Evolutionary conservation across 2,329 filamentous ascomycete species (phyloP).

Genomic region (Penicillium sp.): DNA sequence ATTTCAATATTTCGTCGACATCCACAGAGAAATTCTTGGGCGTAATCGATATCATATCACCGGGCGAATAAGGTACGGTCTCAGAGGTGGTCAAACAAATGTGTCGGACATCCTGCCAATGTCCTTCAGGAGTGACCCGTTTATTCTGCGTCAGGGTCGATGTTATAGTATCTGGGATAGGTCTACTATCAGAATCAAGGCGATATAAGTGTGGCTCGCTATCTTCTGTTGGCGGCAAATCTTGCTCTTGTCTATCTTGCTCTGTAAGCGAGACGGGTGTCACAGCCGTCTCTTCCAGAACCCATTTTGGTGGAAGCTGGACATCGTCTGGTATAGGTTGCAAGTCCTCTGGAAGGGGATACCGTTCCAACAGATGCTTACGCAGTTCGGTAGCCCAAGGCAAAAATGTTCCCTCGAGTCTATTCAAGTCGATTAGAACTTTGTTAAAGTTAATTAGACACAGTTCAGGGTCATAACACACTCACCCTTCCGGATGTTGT

Average conservation of each 20-base stretch:
- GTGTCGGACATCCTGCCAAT: slow-evolving; percentile 93
- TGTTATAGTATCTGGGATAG: slow-evolving; percentile 54
- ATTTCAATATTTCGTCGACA: slow-evolving; percentile 69
- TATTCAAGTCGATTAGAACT: slow-evolving; percentile 30
- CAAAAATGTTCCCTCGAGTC: slow-evolving; percentile 76
- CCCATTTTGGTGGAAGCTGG: slow-evolving; percentile 72
- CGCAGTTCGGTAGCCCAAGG: slow-evolving; percentile 70
- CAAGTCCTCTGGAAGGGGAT: slow-evolving; percentile 65
- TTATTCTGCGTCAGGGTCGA: slow-evolving; percentile 63
- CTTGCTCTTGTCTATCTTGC: not conserved
- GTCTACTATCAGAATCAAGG: slow-evolving; percentile 47
- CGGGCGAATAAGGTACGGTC: slow-evolving; percentile 57
- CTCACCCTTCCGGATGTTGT: slow-evolving; percentile 82
- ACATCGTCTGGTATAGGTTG: slow-evolving; percentile 69
- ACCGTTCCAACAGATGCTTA: slow-evolving; percentile 61
- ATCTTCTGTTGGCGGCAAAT: not conserved
- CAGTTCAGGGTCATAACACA: slow-evolving; percentile 23
- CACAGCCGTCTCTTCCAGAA: slow-evolving; percentile 35
- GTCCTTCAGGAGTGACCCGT: slow-evolving; percentile 67
- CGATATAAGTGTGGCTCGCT: slow-evolving; percentile 17
- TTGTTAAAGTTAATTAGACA: not conserved
- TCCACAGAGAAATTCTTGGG: slow-evolving; percentile 83
- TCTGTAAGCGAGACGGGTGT: slow-evolving; percentile 5
- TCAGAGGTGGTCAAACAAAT: slow-evolving; percentile 56
- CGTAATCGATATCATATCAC: slow-evolving; percentile 75